These are phyloP conservation scores for Lepiota brunneoincarnata DNA, from an alignment of 768 basidiomycete genomes.

Conservation along the genomic window DNA sequence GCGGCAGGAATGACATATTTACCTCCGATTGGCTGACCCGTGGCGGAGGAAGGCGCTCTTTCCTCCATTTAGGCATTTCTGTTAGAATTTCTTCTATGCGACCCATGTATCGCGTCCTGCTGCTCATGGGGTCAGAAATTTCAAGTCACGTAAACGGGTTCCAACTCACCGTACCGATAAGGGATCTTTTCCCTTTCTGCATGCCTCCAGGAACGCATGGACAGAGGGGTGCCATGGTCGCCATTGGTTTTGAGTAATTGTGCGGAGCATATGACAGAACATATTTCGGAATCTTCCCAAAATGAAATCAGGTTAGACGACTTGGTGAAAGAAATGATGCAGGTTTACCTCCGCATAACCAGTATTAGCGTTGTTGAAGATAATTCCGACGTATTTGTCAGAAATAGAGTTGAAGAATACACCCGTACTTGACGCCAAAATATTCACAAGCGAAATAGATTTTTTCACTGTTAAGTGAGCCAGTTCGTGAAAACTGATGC, in stretches of 20 bases:
- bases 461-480: conserved; percentile 63
- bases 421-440: conserved; percentile 64
- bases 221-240: conserved; percentile 60
- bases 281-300: conserved; percentile 66
- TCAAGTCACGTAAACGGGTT: neutral
- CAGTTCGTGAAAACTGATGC: neutral
- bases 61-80: conserved; percentile 67
- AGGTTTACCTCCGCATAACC: conserved; percentile 77
- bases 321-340: conserved; percentile 1
- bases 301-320: neutral
- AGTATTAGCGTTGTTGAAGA: conserved; percentile 76
- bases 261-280: conserved; percentile 63
- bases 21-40: conserved; percentile 81
- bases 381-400: conserved; percentile 65
- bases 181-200: conserved; percentile 50
- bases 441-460: conserved; percentile 61
- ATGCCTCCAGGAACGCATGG: conserved; percentile 53
- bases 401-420: conserved; percentile 63
- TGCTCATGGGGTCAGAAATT: conserved; percentile 22
- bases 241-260: conserved; percentile 63
- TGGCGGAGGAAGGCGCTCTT: conserved; percentile 79
- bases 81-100: conserved; percentile 55
- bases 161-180: conserved; percentile 52
- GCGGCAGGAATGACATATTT: conserved; percentile 14
- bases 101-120: conserved; percentile 53